Evolutionary conservation across 306 rosid species (phyloP).

Genomic region (Argentina anserina): DNA sequence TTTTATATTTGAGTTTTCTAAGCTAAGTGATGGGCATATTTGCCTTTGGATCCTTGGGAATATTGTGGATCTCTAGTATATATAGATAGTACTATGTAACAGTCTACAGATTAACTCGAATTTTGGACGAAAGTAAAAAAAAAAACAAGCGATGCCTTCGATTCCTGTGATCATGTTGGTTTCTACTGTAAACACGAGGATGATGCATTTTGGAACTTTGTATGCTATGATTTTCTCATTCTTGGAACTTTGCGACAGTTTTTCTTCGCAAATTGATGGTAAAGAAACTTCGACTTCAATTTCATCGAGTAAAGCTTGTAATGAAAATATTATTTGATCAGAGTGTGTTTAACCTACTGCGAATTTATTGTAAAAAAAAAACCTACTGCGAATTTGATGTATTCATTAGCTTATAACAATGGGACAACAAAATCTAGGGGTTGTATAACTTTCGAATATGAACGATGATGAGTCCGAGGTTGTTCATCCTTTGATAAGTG

Average conservation of each 20-base stretch:
- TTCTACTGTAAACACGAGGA: background rate
- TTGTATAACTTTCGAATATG: background rate
- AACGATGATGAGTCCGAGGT: background rate
- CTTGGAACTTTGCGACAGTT: too few species aligned
- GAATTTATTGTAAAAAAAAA: too few species aligned
- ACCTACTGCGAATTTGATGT: too few species aligned
- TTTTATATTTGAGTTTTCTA: background rate
- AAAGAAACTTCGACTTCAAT: too few species aligned
- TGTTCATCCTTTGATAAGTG: background rate
- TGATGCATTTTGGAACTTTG: background rate
- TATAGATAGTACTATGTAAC: background rate
- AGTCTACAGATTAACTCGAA: background rate
- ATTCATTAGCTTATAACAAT: background rate
- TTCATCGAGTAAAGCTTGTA: too few species aligned
- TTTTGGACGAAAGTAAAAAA: slow-evolving; percentile 8
- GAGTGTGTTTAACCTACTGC: too few species aligned
- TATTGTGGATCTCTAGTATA: slow-evolving; percentile 29
- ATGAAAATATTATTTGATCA: too few species aligned
- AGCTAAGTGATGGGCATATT: background rate
- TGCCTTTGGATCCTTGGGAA: background rate
- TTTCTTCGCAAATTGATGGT: too few species aligned
- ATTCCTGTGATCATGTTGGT: background rate
- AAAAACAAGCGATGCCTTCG: slow-evolving; percentile 2
- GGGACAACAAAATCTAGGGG: background rate
- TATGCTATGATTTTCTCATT: background rate